Percentiles rank a stretch among this genome's conserved stretches.
These are phyloP conservation scores for Trichocladium antarcticum DNA, from an alignment of 495 filamentous ascomycete genomes.

Conservation along the genomic window DNA sequence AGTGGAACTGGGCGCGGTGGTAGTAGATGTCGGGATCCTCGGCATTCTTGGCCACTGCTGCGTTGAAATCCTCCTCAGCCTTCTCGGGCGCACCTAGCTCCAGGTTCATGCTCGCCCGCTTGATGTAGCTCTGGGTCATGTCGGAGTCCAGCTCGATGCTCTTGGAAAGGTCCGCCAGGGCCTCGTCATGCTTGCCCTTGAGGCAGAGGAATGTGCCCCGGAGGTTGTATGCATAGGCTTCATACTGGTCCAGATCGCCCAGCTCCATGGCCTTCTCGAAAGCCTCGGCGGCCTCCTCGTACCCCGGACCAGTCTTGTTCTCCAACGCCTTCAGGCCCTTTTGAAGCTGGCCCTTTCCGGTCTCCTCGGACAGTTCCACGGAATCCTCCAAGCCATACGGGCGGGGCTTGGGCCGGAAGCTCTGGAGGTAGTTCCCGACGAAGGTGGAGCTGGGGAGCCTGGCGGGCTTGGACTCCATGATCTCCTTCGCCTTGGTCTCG, in stretches of 20 bases:
- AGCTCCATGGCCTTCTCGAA: slow-evolving; percentile 83
- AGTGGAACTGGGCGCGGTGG: slow-evolving; percentile 96
- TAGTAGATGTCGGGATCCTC: slow-evolving; percentile 98
- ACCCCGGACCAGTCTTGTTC: slow-evolving; percentile 77
- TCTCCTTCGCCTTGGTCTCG: slow-evolving; percentile 78
- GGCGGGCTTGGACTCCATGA: slow-evolving; percentile 56
- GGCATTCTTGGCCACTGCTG: slow-evolving; percentile 72
- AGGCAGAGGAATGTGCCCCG: slow-evolving; percentile 92
- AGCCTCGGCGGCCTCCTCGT: slow-evolving; percentile 69
- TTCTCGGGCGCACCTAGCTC: slow-evolving; percentile 82
- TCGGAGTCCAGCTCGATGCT: slow-evolving; percentile 80
- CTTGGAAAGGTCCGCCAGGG: slow-evolving; percentile 74
- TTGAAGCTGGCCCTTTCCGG: slow-evolving; percentile 73
- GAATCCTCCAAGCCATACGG: slow-evolving; percentile 75
- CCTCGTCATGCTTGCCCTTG: slow-evolving; percentile 71
- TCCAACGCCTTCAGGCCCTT: slow-evolving; percentile 69
- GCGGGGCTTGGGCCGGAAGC: slow-evolving; percentile 72
- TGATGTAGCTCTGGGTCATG: slow-evolving; percentile 94
- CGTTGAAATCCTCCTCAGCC: slow-evolving; percentile 77
- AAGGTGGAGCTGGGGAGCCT: slow-evolving; percentile 90
- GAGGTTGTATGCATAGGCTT: slow-evolving; percentile 90
- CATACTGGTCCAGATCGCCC: slow-evolving; percentile 63
- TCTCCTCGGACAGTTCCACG: slow-evolving; percentile 61
- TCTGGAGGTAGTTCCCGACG: slow-evolving; percentile 96
- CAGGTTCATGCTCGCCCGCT: slow-evolving; percentile 94